Base-by-base conservation (phyloP, 306 rosid genomes). In the Quercus aquifolioides region DNA sequence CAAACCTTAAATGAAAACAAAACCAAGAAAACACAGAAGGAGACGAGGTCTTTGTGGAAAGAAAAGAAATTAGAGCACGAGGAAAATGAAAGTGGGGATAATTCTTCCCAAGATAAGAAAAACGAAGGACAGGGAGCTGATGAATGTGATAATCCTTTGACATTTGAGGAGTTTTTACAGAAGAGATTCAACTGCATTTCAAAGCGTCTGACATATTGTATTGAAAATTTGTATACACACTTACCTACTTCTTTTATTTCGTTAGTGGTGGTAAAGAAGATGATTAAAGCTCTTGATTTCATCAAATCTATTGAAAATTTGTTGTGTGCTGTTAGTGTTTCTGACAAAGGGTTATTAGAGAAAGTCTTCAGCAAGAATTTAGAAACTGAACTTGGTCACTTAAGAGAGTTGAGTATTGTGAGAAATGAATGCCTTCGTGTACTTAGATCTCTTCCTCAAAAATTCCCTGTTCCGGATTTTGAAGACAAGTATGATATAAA, bases 161-260 rank as follows among this genome's bases (percentile, higher is more conserved):
- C 86, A 2, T 68, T 79, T 17, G 86, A 56, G 69, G 76, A 87
- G 58, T 69, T 51, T 69, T 58, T 81, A 21, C 64, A 58, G 83
- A 8, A 52, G 25, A 77, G 14, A 64, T 81, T 84, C 41, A 17
- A 73, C 19, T 23, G 1, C 70, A 65, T 71, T 13, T 65, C 25
- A 56, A 35, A 72, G 78, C 5, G 52, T 71, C 83, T 89, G 19
- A 25, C 49, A 68, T 9, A 4, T 52, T 63, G 28, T 71, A 57
- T 69, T 56, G 74, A 46, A 72, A 74, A 58, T 62, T 63, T 87
- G 76, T 81, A n/a, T 7, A 84, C 77, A 25, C 91, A 90, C 70
- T 76, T 88, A 17, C 94, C 90, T 26, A 86, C 89, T 55, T 83
- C 89, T 71, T 28, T 56, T n/a, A 79, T 88, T 76, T 68, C 90